A percentile compares a stretch with the other conserved stretches of the same genome.
Evolutionary conservation across 805 yeast genomes (phyloP).

Genomic region (Millerago galiae): DNA sequence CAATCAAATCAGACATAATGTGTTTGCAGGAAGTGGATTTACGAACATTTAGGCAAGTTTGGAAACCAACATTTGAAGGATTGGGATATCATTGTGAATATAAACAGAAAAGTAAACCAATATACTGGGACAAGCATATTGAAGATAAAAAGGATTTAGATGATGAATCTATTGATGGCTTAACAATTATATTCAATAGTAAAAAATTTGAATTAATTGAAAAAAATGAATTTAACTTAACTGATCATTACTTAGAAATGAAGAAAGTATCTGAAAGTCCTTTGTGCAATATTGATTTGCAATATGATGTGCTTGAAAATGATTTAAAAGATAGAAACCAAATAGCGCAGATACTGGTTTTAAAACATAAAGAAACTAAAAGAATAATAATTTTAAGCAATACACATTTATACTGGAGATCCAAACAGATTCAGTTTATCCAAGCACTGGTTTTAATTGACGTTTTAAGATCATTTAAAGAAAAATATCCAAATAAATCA

Average conservation of each 20-base stretch:
- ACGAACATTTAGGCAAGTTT: conserved; percentile 31
- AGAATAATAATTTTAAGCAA: conserved; percentile 42
- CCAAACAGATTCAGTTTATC: conserved; percentile 46
- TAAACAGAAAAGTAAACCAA: conserved; percentile 44
- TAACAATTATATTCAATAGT: conserved; percentile 46
- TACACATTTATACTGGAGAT: conserved; percentile 59
- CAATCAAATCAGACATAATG: conserved; percentile 45
- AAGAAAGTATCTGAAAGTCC: conserved; percentile 8
- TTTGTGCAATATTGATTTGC: not conserved
- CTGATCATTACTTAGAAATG: conserved; percentile 12
- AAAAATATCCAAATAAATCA: conserved; percentile 19
- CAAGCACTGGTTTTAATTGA: conserved; percentile 43
- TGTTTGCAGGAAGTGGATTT: conserved; percentile 51
- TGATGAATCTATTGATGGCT: conserved; percentile 47
- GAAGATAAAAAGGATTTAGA: conserved; percentile 16
- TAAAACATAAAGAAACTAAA: conserved; percentile 37
- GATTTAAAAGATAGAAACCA: conserved; percentile 41
- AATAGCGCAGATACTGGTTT: conserved; percentile 45
- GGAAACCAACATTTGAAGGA: conserved; percentile 30
- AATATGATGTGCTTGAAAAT: conserved; percentile 5
- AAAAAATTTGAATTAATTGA: conserved; percentile 38
- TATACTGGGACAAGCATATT: conserved; percentile 41
- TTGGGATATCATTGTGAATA: conserved; percentile 41
- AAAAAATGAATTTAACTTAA: conserved; percentile 27
- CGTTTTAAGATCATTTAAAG: conserved; percentile 25